Evolutionary conservation across 164 flowering plant species (phyloP).

Genomic region (Annona squamosa): DNA sequence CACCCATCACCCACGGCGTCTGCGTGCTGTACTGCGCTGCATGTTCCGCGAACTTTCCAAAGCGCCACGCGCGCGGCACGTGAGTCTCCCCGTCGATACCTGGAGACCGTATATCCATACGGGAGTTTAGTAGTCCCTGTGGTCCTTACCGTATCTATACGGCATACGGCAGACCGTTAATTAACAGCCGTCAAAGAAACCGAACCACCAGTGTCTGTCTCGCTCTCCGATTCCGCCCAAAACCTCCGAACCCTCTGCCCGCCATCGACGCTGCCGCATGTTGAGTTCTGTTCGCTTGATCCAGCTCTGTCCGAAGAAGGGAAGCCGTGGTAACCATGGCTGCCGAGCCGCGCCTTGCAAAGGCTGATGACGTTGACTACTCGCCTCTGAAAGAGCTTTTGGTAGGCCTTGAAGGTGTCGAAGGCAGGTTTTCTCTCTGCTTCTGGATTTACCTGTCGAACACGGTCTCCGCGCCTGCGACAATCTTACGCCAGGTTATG

Average conservation of each 20-base stretch:
- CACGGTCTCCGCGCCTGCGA: slow-evolving; percentile 30
- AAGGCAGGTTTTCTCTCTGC: slow-evolving; percentile 39
- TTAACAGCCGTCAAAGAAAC: slow-evolving; percentile 17
- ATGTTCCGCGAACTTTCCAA: not conserved
- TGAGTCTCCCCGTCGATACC: not conserved
- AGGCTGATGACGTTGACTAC: slow-evolving; percentile 23
- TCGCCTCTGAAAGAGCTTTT: slow-evolving; percentile 40
- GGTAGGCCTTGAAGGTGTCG: slow-evolving; percentile 30
- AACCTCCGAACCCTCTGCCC: slow-evolving; percentile 3
- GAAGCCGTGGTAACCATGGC: slow-evolving; percentile 9
- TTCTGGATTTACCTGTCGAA: slow-evolving; percentile 55
- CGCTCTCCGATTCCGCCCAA: not conserved
- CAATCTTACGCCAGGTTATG: slow-evolving; percentile 51
- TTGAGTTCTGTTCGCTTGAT: not conserved
- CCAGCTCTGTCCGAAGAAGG: not conserved
- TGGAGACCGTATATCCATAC: not conserved
- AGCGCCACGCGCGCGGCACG: not conserved
- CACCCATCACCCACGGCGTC: no score
- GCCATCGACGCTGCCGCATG: slow-evolving; percentile 1
- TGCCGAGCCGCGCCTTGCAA: not conserved
- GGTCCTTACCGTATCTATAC: not conserved
- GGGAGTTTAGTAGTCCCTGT: not conserved
- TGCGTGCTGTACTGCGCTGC: not conserved
- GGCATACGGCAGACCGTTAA: slow-evolving; percentile 13
- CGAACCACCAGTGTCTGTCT: no score